Percentiles rank a stretch among this genome's conserved stretches.
These are phyloP conservation scores for Penicillium sp. DNA, from an alignment of 2,329 filamentous ascomycete species.

Conservation along the genomic window DNA sequence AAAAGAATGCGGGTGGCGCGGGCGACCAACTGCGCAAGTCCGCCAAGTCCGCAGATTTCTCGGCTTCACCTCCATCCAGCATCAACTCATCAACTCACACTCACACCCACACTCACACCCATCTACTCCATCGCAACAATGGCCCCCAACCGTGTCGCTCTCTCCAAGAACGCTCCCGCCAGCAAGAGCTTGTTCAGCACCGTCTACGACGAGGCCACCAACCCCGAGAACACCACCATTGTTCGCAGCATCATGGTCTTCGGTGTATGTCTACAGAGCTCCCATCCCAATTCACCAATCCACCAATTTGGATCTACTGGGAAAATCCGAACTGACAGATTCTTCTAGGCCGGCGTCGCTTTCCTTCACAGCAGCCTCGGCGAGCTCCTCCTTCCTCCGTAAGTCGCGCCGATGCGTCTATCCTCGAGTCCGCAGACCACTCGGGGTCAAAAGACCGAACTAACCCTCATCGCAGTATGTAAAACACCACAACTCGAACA, in stretches of 20 bases:
- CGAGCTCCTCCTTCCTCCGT: constrained; percentile 69
- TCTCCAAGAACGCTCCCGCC: constrained; percentile 51
- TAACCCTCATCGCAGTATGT: constrained; percentile 18
- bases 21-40: constrained; percentile 36
- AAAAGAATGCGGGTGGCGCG: constrained; percentile 30
- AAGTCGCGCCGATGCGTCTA: constrained; percentile 38
- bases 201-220: constrained; percentile 66
- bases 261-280: constrained; percentile 70
- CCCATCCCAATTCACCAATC: too few species aligned
- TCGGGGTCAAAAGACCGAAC: constrained; percentile 1
- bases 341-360: constrained; percentile 62
- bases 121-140: constrained; percentile 52
- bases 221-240: constrained; percentile 69
- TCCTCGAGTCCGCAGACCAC: background rate
- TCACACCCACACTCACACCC: constrained; percentile 5
- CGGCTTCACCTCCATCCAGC: constrained; percentile 12
- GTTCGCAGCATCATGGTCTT: constrained; percentile 71
- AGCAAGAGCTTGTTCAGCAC: constrained; percentile 59
- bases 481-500: constrained; percentile 11
- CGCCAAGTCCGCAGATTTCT: constrained; percentile 40
- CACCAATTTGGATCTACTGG: background rate
- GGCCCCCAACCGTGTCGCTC: constrained; percentile 64
- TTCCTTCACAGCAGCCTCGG: constrained; percentile 71
- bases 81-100: background rate
- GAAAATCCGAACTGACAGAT: background rate